A percentile compares a stretch with the other conserved stretches of the same genome.
These are phyloP conservation scores for Davidsoniella virescens DNA, from an alignment of 2,329 filamentous ascomycete genomes.

Conservation along the genomic window DNA sequence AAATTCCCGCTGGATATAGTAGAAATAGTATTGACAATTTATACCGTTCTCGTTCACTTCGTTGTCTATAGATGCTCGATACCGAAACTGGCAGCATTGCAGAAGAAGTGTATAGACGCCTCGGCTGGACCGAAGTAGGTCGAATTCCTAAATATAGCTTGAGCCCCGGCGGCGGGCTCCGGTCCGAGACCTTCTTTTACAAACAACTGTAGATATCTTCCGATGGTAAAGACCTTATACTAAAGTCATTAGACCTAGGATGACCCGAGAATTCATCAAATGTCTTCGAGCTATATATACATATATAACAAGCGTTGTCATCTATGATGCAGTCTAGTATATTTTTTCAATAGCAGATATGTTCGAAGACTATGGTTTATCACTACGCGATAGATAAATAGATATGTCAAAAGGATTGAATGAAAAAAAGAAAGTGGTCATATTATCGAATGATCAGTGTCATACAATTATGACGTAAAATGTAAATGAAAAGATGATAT, in stretches of 20 bases:
- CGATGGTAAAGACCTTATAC: background rate
- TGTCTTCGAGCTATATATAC: background rate
- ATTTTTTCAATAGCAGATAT: no score
- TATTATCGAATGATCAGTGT: no score
- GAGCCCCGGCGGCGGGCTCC: conserved; percentile 31
- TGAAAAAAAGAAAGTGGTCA: no score
- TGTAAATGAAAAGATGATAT: no score
- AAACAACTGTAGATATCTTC: conserved; percentile 29
- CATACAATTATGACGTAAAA: no score
- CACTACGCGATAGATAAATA: no score
- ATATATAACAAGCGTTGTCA: background rate
- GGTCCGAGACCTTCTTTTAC: conserved; percentile 40
- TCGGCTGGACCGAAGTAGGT: conserved; percentile 41
- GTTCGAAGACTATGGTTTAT: no score
- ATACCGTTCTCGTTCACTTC: background rate
- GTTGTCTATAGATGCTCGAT: conserved; percentile 30
- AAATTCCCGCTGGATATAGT: background rate
- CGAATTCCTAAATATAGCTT: conserved; percentile 37
- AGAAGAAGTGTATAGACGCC: conserved; percentile 34
- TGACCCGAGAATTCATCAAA: background rate
- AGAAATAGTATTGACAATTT: conserved; percentile 1
- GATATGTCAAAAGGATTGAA: no score
- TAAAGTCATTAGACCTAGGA: background rate
- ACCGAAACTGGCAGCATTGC: conserved; percentile 35
- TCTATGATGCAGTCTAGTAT: no score